Evolutionary conservation across 352 stramenopile species (phyloP).

Genomic region (Phytophthora sojae): DNA sequence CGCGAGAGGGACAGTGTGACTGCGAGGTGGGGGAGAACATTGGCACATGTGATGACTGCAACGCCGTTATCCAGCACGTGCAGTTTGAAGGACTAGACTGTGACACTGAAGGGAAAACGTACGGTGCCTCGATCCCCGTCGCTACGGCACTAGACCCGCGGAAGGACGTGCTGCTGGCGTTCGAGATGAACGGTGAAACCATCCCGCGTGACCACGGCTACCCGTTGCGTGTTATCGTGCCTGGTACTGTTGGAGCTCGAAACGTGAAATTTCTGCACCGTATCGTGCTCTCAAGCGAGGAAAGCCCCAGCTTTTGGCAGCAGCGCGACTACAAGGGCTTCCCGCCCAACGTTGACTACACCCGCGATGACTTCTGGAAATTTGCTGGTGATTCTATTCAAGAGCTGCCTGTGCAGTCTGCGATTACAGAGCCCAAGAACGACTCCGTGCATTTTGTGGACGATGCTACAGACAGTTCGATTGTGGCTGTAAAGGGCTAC

Average conservation of each 20-base stretch:
- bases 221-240: constrained; percentile 96
- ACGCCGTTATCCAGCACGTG: constrained; percentile 82
- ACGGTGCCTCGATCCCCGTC: constrained; percentile 93
- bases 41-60: constrained; percentile 62
- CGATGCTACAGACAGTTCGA: constrained; percentile 66
- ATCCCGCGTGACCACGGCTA: constrained; percentile 97
- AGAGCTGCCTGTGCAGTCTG: constrained; percentile 91
- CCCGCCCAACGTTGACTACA: constrained; percentile 87
- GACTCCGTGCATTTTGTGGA: constrained; percentile 53
- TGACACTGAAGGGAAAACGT: constrained; percentile 87
- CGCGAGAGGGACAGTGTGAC: constrained; percentile 53
- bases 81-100: constrained; percentile 86
- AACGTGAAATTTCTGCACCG: constrained; percentile 98
- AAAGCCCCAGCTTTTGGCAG: constrained; percentile 93
- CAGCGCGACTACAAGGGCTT: constrained; percentile 94
- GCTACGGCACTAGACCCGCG: constrained; percentile 94
- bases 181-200: constrained; percentile 98
- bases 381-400: constrained; percentile 91
- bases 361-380: constrained; percentile 84
- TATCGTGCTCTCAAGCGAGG: constrained; percentile 84
- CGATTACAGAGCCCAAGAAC: constrained; percentile 89
- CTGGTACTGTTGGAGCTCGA: constrained; percentile 94
- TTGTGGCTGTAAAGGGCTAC: constrained; percentile 94
- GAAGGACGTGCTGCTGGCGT: constrained; percentile 98
- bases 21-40: constrained; percentile 65